Evolutionary conservation across 192 early-diverging fungal species (phyloP).

Genomic region (Paraglomus brasilianum): DNA sequence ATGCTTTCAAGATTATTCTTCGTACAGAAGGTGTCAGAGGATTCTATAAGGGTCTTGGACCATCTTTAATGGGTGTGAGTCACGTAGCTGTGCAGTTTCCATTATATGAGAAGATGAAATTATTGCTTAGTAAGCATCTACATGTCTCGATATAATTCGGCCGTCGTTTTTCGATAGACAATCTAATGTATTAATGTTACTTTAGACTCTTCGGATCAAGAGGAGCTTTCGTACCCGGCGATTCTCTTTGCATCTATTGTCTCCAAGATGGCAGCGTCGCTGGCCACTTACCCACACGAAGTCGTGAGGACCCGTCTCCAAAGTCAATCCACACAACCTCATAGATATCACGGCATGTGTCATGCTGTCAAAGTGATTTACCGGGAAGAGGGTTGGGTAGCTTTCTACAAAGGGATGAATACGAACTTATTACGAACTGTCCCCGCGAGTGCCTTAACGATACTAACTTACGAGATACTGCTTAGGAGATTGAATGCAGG

Average conservation of each 20-base stretch:
- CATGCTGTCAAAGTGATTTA: conserved; percentile 74
- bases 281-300: conserved; percentile 95
- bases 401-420: conserved; percentile 85
- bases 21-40: conserved; percentile 73
- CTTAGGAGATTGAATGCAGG: conserved; percentile 56
- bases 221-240: conserved; percentile 41
- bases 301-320: conserved; percentile 92
- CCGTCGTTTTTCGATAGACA: background rate
- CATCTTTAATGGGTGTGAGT: conserved; percentile 86
- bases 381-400: conserved; percentile 73
- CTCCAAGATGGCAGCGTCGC: conserved; percentile 88
- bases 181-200: background rate
- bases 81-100: conserved; percentile 97
- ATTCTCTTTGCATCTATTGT: conserved; percentile 80
- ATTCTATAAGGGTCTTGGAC: conserved; percentile 91
- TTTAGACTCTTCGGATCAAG: conserved; percentile 37
- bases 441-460: conserved; percentile 80
- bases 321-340: conserved; percentile 71
- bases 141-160: background rate
- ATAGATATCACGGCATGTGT: conserved; percentile 80
- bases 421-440: conserved; percentile 89
- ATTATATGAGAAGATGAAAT: conserved; percentile 89
- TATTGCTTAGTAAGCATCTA: conserved; percentile 49
- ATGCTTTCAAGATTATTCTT: conserved; percentile 81
- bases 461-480: conserved; percentile 87